Evolutionary conservation across 2,329 filamentous ascomycete genomes (phyloP).

Genomic region (Aspergillus sojae): DNA sequence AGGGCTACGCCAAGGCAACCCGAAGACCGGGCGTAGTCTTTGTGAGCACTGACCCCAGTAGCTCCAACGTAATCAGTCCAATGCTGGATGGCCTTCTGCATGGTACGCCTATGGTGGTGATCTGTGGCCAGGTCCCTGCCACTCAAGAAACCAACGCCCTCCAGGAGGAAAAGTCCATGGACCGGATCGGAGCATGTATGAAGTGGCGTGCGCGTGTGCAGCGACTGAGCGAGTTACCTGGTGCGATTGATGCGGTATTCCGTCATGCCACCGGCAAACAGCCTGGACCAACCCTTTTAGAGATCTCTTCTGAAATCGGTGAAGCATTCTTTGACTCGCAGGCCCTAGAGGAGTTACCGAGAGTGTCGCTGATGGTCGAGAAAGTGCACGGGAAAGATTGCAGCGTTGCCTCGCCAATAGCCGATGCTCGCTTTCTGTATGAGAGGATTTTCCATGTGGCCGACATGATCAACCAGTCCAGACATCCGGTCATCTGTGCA

Average conservation of each 20-base stretch:
- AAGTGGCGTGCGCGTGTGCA: neutral
- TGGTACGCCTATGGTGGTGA: neutral
- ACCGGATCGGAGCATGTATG: neutral
- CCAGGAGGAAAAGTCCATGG: neutral
- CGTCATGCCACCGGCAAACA: neutral
- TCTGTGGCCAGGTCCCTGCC: neutral
- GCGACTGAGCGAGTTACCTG: neutral
- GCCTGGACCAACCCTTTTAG: neutral
- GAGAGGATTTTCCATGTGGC: neutral
- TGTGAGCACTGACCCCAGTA: neutral
- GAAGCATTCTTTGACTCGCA: neutral
- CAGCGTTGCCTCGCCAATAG: neutral
- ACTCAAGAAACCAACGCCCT: neutral
- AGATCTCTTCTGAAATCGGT: neutral
- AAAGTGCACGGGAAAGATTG: neutral
- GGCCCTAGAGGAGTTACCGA: neutral
- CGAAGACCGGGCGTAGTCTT: neutral
- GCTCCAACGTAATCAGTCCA: neutral
- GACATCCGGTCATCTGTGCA: neutral
- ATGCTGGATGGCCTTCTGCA: neutral
- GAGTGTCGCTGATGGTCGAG: neutral
- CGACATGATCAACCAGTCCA: neutral
- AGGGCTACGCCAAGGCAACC: slow-evolving; percentile 5
- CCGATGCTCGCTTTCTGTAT: neutral
- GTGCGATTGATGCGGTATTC: neutral